Conservation (phyloP, 2,329 filamentous ascomycete genomes). For the Harringtonia aguacate region DNA sequence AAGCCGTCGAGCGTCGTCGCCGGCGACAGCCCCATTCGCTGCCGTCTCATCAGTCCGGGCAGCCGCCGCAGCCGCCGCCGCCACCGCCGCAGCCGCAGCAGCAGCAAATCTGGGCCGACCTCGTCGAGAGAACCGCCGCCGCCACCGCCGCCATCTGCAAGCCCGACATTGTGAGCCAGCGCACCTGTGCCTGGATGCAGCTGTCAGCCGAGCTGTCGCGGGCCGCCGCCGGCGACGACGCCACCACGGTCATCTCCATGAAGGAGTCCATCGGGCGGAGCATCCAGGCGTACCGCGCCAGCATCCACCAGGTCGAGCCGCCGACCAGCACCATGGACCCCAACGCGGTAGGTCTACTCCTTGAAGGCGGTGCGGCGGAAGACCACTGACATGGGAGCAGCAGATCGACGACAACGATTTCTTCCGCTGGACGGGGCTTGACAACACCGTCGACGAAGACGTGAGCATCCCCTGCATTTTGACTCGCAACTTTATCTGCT, state of each 20-base stretch:
- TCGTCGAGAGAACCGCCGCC: not conserved
- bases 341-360: not conserved
- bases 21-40: not conserved
- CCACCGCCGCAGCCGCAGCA: not conserved
- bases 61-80: not conserved
- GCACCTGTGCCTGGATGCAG: slow-evolving; percentile 2
- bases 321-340: not conserved
- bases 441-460: not conserved
- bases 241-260: not conserved
- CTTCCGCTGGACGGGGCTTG: not conserved
- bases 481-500: not conserved
- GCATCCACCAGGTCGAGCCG: not conserved
- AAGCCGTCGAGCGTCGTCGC: not conserved
- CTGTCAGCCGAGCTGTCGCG: not conserved
- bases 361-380: too few species aligned
- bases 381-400: too few species aligned
- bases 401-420: not conserved
- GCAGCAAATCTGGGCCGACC: not conserved
- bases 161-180: slow-evolving; percentile 2
- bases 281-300: not conserved
- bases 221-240: not conserved
- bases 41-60: not conserved
- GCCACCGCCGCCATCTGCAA: not conserved
- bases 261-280: not conserved
- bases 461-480: not conserved